These are phyloP conservation scores for Mucor velutinosus DNA, from an alignment of 371 early-diverging fungal genomes.

Conservation along the genomic window DNA sequence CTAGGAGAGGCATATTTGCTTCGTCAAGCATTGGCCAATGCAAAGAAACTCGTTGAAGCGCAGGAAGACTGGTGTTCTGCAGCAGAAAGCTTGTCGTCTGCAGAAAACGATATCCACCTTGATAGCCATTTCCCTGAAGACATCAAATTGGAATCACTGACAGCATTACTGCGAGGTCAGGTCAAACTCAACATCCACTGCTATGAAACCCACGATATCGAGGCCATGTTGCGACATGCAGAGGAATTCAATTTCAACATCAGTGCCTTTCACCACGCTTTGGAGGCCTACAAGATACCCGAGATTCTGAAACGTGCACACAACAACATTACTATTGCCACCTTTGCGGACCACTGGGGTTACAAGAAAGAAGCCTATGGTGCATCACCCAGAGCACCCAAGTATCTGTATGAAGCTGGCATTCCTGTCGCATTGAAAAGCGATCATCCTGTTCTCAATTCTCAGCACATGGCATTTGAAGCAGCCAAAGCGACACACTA, in stretches of 20 bases:
- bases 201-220: constrained; percentile 70
- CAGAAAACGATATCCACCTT: constrained; percentile 19
- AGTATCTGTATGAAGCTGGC: constrained; percentile 64
- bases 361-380: constrained; percentile 80
- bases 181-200: constrained; percentile 77
- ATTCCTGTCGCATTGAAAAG: constrained; percentile 74
- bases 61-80: constrained; percentile 84
- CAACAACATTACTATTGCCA: constrained; percentile 62
- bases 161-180: constrained; percentile 71
- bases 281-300: constrained; percentile 77
- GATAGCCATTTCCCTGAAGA: constrained; percentile 67
- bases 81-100: constrained; percentile 26
- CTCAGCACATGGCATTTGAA: constrained; percentile 70
- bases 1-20: constrained; percentile 78
- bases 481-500: constrained; percentile 75
- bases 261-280: constrained; percentile 80
- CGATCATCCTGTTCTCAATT: constrained; percentile 81
- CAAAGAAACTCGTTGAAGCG: constrained; percentile 43
- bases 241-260: constrained; percentile 78
- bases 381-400: constrained; percentile 59
- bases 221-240: constrained; percentile 74
- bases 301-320: constrained; percentile 63
- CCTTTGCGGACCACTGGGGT: constrained; percentile 72
- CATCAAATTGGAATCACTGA: constrained; percentile 61
- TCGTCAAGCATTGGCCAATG: constrained; percentile 65